Conservation (phyloP, 2,329 filamentous ascomycete genomes). For the Aureobasidium sp. region DNA sequence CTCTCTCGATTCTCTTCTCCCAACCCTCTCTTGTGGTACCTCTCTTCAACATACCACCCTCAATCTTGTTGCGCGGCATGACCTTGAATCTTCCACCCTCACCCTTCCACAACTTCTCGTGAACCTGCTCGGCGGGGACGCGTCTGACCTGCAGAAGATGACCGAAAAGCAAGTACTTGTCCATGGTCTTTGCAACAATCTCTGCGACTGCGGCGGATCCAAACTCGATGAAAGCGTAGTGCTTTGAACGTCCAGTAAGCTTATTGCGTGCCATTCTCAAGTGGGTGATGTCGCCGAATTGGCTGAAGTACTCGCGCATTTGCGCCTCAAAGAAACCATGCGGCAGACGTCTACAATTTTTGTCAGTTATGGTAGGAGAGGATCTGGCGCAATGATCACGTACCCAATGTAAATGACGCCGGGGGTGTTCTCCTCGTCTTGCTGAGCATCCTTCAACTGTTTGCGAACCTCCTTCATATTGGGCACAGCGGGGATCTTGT, state of each 20-base stretch:
- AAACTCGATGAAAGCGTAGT: constrained; percentile 95
- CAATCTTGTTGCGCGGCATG: constrained; percentile 81
- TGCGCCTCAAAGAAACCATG: constrained; percentile 97
- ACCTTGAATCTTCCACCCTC: constrained; percentile 85
- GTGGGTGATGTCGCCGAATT: constrained; percentile 76
- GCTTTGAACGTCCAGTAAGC: constrained; percentile 83
- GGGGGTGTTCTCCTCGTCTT: constrained; percentile 48
- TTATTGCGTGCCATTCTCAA: constrained; percentile 86
- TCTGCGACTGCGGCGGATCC: constrained; percentile 68
- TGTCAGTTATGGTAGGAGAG: not conserved
- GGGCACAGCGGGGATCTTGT: constrained; percentile 30
- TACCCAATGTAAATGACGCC: constrained; percentile 82
- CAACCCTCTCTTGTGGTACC: constrained; percentile 70
- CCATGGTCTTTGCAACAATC: constrained; percentile 92
- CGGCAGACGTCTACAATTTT: constrained; percentile 57
- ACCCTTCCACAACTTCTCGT: constrained; percentile 79
- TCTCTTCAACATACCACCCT: constrained; percentile 65
- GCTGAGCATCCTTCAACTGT: constrained; percentile 44
- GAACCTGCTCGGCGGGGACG: constrained; percentile 68
- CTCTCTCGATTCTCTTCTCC: constrained; percentile 65
- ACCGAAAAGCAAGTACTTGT: constrained; percentile 92
- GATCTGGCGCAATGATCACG: constrained; percentile 21
- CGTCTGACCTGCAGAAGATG: constrained; percentile 86
- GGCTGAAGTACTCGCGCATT: constrained; percentile 87
- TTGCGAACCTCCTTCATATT: constrained; percentile 30